Base-by-base conservation (phyloP, 2,329 filamentous ascomycete species). In the Colletotrichum simmondsii region DNA sequence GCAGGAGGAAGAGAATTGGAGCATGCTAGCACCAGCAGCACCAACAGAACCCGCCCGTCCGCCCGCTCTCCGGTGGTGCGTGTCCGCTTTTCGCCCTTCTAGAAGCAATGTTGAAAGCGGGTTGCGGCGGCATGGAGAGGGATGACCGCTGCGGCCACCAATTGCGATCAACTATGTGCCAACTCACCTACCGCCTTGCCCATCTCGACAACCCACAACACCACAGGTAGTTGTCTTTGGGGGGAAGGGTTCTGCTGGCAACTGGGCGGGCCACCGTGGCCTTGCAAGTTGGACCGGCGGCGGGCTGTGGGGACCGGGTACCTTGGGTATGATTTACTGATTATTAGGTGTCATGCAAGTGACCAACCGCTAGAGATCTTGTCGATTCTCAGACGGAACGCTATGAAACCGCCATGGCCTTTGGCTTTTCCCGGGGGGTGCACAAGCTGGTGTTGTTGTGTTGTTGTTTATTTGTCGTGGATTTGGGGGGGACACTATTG, bases 51-150 rank as follows among this genome's bases (percentile, higher is more conserved):
- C 30, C 54, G 53, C 65, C 64, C 64, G 53, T 65, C 64, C 64
- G 12, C 49, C 49, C 32, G 57, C 46, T 57, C 46, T 37, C 42
- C 37, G 61, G 53, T 56, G 52, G 53, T 57, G n/a, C 37, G 26
- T 35, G 59, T 56, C 64, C 64, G 64, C 68, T 53, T 57, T 65
- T 35, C 60, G 56, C 54, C 65, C 66, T 70, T 72, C 70, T 72
- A 72, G 70, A 72, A 72, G 66, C 54, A 49, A 53, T 37, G 37
- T 42, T 61, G 26, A 35, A 35, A 61, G 56, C 56, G 32, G 46
- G 42, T 69, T 59, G 24, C 58, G n/a, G 58, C 32, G 24, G 66
- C 30, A 30, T 5, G 37, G 52, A 37, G 59, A 30, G n/a, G 70
- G 70, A 69, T 60, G 65, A 60, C 70, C 65, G 70, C 65, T 69